These are phyloP conservation scores for Zymoseptoria brevis DNA, from an alignment of 2,329 filamentous ascomycete species.

Conservation along the genomic window DNA sequence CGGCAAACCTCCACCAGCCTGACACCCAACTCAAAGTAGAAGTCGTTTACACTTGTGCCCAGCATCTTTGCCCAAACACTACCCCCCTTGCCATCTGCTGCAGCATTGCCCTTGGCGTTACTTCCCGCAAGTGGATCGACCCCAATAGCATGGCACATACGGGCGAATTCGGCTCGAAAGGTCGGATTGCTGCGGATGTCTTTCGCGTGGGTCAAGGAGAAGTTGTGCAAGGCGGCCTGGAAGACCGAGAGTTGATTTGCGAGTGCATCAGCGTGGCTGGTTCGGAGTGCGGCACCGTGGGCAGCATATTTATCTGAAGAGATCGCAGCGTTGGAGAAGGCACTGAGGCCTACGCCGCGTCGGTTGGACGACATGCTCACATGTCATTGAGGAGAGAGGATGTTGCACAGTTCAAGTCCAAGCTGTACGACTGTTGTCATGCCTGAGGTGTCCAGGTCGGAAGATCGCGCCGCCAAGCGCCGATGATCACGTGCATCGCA, in stretches of 20 bases:
- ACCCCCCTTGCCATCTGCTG: slow-evolving; percentile 43
- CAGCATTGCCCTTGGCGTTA: slow-evolving; percentile 28
- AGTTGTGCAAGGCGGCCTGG: slow-evolving; percentile 88
- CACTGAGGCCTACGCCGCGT: slow-evolving; percentile 81
- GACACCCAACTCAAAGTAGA: slow-evolving; percentile 97
- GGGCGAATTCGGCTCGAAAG: slow-evolving; percentile 93
- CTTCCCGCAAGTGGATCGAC: slow-evolving; percentile 75
- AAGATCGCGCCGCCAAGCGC: slow-evolving; percentile 3
- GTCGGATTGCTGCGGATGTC: slow-evolving; percentile 92
- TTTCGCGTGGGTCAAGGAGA: slow-evolving; percentile 86
- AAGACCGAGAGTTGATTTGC: slow-evolving; percentile 93
- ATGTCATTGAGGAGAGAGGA: neutral
- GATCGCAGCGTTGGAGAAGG: slow-evolving; percentile 77
- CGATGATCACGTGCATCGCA: neutral
- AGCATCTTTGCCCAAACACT: slow-evolving; percentile 91
- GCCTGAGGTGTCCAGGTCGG: neutral
- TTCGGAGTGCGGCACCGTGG: slow-evolving; percentile 81
- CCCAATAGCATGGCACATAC: slow-evolving; percentile 96
- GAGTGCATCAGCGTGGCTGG: slow-evolving; percentile 73
- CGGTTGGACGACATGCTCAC: slow-evolving; percentile 44
- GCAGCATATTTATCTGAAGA: slow-evolving; percentile 83
- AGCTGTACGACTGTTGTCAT: neutral
- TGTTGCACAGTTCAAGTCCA: neutral
- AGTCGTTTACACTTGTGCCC: slow-evolving; percentile 88
- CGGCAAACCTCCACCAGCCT: slow-evolving; percentile 88